Percentiles rank a stretch among this genome's conserved stretches.
Conservation (phyloP, 345 rosid species). For the Ceriops zippeliana region DNA sequence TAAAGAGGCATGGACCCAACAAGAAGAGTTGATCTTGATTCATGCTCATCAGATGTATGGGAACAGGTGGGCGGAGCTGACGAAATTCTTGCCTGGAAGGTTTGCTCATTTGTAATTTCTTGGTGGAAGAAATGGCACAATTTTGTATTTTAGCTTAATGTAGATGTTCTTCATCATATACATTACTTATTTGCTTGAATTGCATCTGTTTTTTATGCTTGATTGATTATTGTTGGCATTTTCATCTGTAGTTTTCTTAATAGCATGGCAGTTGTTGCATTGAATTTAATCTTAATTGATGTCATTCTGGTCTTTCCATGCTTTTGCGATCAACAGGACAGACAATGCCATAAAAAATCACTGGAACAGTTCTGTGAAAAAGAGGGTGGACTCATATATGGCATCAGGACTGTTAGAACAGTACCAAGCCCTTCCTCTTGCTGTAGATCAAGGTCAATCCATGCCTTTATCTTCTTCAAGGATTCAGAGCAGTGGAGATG, state of each 20-base stretch:
- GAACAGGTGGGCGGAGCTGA: conserved; percentile 97
- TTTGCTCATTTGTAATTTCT: conserved; percentile 23
- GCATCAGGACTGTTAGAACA: conserved; percentile 89
- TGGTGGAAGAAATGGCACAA: conserved; percentile 1
- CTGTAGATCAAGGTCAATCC: conserved; percentile 49
- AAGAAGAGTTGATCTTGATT: conserved; percentile 90
- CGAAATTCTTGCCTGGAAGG: conserved; percentile 99
- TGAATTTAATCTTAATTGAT: conserved; percentile 3
- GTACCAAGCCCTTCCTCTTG: conserved; percentile 58
- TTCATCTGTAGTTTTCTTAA: background rate
- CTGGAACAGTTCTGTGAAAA: conserved; percentile 99
- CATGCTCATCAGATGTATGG: conserved; percentile 97
- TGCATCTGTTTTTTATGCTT: background rate
- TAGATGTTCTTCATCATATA: background rate
- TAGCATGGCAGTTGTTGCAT: background rate
- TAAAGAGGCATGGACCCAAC: conserved; percentile 99
- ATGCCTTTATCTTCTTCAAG: conserved; percentile 52
- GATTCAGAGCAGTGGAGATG: conserved; percentile 69
- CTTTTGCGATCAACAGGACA: conserved; percentile 63
- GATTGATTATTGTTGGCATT: background rate
- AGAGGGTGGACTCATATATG: conserved; percentile 86
- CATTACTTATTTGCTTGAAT: background rate
- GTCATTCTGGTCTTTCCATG: conserved; percentile 12
- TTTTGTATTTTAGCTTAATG: background rate
- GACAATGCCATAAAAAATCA: conserved; percentile 98